Evolutionary conservation across 2,329 filamentous ascomycete species (phyloP), one percentile per base, ranked within the genome.

Genomic region (Fusarium incarnatum): DNA sequence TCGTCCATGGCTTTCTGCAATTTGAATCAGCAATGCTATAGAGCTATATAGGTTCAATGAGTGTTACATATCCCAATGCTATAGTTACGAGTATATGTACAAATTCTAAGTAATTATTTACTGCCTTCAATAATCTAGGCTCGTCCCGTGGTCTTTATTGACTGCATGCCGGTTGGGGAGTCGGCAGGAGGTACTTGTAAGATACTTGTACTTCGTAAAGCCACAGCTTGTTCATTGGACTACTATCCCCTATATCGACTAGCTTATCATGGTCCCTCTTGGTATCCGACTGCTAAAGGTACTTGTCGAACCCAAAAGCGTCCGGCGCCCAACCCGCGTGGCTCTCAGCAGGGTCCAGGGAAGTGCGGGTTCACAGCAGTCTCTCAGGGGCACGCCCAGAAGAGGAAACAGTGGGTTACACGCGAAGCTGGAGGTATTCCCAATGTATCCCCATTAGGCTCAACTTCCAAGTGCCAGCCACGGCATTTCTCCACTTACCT

Each of bases 371-470:
- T 66, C 42, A 49, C 52, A 65, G 55, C 64, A 68, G 44, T 50
- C 54, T 47, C 48, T 57, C 64, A 71, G 68, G 68, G 68, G 64
- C 37, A 65, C 44, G 42, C 20, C 47, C 67, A 52, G 56, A 69
- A 56, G 34, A 58, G 63, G 54, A 71, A 70, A 70, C 40, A 65
- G 25, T 46, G 45, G 23, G 42, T 49, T 56, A 45, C 56, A 41
- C 32, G 23, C 30, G 28, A 23, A 49, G 45, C 40, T 34, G 5
- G 16, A 53, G 30, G 63, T 66, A 67, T 44, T 42, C 23, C 13
- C 27, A 32, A 61, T 49, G 63, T 66, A 60, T n/a, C 55, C 41
- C 30, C 40, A 41, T 49, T 66, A 44, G 25, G 28, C 44, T 30
- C 45, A 30, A 50, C 28, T 25, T 20, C 15, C 28, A 41, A 40